Evolutionary conservation across 805 yeast genomes (phyloP).

Genomic region (Starmera quercuum): DNA sequence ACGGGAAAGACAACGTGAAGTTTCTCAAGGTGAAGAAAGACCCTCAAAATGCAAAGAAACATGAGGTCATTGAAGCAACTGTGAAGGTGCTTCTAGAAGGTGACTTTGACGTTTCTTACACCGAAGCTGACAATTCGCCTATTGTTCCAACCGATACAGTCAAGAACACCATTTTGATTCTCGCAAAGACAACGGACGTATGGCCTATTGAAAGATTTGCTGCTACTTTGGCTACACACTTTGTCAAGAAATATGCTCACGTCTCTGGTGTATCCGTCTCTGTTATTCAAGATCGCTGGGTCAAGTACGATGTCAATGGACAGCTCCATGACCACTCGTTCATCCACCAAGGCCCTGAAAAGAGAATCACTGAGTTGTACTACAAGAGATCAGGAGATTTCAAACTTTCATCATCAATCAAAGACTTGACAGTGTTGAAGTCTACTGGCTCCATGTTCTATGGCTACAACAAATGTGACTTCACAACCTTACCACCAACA

Average conservation of each 20-base stretch:
- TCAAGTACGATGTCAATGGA: slow-evolving; percentile 68
- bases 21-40: slow-evolving; percentile 84
- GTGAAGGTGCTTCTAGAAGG: slow-evolving; percentile 73
- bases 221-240: slow-evolving; percentile 76
- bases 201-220: slow-evolving; percentile 92
- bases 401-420: slow-evolving; percentile 57
- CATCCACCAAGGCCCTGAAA: slow-evolving; percentile 77
- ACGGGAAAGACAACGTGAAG: slow-evolving; percentile 92
- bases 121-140: slow-evolving; percentile 81
- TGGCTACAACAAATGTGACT: slow-evolving; percentile 81
- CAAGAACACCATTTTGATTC: slow-evolving; percentile 77
- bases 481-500: slow-evolving; percentile 80
- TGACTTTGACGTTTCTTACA: slow-evolving; percentile 71
- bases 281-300: slow-evolving; percentile 74
- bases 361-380: slow-evolving; percentile 50
- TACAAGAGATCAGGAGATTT: slow-evolving; percentile 47
- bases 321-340: slow-evolving; percentile 78
- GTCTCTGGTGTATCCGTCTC: slow-evolving; percentile 63
- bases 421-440: slow-evolving; percentile 78
- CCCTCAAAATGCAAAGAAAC: slow-evolving; percentile 60
- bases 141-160: slow-evolving; percentile 93
- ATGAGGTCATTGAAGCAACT: slow-evolving; percentile 81
- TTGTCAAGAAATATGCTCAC: slow-evolving; percentile 68
- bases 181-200: slow-evolving; percentile 75
- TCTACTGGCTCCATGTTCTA: slow-evolving; percentile 91